Evolutionary conservation across 1,284 basidiomycete species (phyloP), one percentile per base, ranked within the genome.

Genomic region (Malassezia sp.): DNA sequence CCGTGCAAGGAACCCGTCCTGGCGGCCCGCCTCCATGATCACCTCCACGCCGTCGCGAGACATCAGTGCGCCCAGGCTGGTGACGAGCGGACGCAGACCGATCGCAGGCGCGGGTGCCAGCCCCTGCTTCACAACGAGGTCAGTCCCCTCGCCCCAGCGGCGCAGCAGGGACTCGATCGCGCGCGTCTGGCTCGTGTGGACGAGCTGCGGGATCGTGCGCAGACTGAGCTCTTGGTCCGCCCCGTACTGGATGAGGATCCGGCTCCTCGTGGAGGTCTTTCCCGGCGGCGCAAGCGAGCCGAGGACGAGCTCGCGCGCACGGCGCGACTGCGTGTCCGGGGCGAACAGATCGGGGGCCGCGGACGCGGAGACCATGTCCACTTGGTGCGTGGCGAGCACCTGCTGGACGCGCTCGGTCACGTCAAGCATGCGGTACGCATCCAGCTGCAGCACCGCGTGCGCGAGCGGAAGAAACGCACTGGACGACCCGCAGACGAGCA

Each of bases 401-500:
- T 35, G 7, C n/a, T 38, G 27, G n/a, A 35, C 46, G 8, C 23
- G 11, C 8, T 22, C 20, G 7, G 46, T 48, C 20, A 48, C 36
- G 30, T 48, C 46, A 12, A 27, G 29, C 33, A 48, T 42, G 18
- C 22, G 29, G 24, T 48, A 54, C 20, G 27, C 15, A 17, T 54
- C 48, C 47, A 54, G 45, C 32, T 42, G 35, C 12, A 54, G 15
- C 21, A 54, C 52, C 14, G 38, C 31, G 29, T 54, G 48, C 7
- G 52, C 52, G 9, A 15, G 29, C 7, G 20, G 18, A 17, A 54
- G 26, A 14, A 50, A 54, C 9, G 38, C 38, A 14, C 38, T 45
- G 17, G 38, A 42, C n/a, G 48, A 42, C 20, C 52, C 52, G 32
- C 52, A 50, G 12, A 50, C 52, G 8, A 54, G 38, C 15, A 50